phyloP scores from a whole-genome alignment of 306 rosid genomes.

The Betula pendula region DNA sequence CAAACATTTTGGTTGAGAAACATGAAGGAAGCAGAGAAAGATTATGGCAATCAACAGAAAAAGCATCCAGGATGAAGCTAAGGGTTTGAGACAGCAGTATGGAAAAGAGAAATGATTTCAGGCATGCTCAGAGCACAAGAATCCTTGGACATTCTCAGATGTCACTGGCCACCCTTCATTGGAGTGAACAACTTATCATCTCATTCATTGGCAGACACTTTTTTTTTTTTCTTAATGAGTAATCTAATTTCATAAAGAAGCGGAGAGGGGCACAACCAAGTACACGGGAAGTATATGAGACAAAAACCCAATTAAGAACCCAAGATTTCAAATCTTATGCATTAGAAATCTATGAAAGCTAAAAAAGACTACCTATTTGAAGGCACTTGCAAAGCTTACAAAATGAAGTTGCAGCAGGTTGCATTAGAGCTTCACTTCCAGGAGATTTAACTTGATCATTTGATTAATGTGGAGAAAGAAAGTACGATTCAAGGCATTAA shows the following conservation, averaged over 20 bases:
- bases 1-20: neutral
- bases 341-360: neutral
- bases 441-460: neutral
- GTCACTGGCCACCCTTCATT: neutral
- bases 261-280: too few relatives aligned
- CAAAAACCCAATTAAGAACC: too few relatives aligned
- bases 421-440: neutral
- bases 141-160: neutral
- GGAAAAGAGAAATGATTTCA: too few relatives aligned
- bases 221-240: too few relatives aligned
- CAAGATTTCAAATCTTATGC: neutral
- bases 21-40: neutral
- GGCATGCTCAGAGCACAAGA: neutral
- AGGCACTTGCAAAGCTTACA: neutral
- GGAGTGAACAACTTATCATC: neutral
- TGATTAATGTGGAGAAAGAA: neutral
- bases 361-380: neutral
- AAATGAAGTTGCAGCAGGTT: neutral
- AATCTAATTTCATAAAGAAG: too few relatives aligned
- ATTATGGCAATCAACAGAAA: neutral
- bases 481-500: neutral
- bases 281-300: too few relatives aligned
- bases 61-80: neutral
- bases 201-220: neutral
- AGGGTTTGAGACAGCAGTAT: neutral